Evolutionary conservation across 352 stramenopile genomes (phyloP).

Genomic region (Pythium brachiatum): DNA sequence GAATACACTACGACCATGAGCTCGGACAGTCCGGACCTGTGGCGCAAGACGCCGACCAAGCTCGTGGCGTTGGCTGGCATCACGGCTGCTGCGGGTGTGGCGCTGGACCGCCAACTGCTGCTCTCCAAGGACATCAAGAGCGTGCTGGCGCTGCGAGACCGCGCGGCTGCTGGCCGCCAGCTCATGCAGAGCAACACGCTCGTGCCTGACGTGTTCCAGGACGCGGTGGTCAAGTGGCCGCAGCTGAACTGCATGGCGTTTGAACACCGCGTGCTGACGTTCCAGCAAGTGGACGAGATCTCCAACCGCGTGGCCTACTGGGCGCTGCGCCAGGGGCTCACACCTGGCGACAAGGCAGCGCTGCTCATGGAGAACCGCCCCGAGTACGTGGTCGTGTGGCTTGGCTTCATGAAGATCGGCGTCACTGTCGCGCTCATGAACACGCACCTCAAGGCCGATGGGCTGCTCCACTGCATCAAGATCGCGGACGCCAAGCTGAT

Average conservation of each 20-base stretch:
- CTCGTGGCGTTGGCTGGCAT: slow-evolving; percentile 33
- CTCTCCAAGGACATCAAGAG: slow-evolving; percentile 42
- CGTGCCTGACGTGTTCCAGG: slow-evolving; percentile 60
- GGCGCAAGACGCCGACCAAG: slow-evolving; percentile 7
- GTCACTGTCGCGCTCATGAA: slow-evolving; percentile 87
- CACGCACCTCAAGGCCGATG: slow-evolving; percentile 61
- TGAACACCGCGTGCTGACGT: slow-evolving; percentile 45
- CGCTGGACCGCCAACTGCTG: slow-evolving; percentile 41
- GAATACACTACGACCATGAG: too few species aligned
- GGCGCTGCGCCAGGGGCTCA: slow-evolving; percentile 44
- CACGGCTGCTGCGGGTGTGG: slow-evolving; percentile 3
- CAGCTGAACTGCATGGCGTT: slow-evolving; percentile 65
- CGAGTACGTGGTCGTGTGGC: slow-evolving; percentile 77
- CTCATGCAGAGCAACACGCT: slow-evolving; percentile 36
- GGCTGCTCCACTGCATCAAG: slow-evolving; percentile 69
- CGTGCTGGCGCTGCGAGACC: slow-evolving; percentile 35
- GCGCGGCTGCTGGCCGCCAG: slow-evolving; percentile 34
- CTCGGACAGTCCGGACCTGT: too few species aligned
- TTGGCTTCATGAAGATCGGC: slow-evolving; percentile 78
- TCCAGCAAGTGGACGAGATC: slow-evolving; percentile 52
- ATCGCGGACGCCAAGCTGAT: slow-evolving; percentile 57
- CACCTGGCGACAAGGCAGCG: slow-evolving; percentile 58
- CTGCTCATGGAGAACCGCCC: slow-evolving; percentile 84
- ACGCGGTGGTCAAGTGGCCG: slow-evolving; percentile 48
- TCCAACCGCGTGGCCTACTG: slow-evolving; percentile 78